phyloP scores from a whole-genome alignment of 2,329 filamentous ascomycete species.

The Macrophomina tecta region DNA sequence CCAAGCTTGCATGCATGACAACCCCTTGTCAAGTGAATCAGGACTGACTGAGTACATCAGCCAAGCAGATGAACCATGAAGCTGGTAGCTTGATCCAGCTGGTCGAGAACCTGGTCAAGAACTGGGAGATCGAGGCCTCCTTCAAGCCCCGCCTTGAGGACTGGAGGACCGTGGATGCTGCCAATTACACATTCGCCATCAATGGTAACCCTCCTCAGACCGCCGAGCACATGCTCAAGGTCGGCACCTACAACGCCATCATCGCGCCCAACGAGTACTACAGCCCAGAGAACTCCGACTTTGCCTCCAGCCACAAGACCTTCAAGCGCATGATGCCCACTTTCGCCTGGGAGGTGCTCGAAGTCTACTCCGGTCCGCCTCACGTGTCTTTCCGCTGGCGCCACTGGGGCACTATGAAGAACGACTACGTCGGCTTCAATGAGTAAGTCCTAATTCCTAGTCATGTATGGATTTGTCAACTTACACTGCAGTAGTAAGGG shows the following conservation, averaged over 20 bases:
- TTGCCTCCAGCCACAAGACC: slow-evolving; percentile 69
- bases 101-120: slow-evolving; percentile 74
- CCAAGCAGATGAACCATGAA: slow-evolving; percentile 62
- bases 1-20: slow-evolving; percentile 21
- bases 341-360: slow-evolving; percentile 73
- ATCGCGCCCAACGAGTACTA: slow-evolving; percentile 69
- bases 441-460: slow-evolving; percentile 54
- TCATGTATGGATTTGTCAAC: neutral
- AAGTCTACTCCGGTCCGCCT: slow-evolving; percentile 70
- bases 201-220: slow-evolving; percentile 64
- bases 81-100: slow-evolving; percentile 64
- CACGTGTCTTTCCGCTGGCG: slow-evolving; percentile 69
- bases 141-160: slow-evolving; percentile 67
- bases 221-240: slow-evolving; percentile 68
- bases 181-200: slow-evolving; percentile 67
- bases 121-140: slow-evolving; percentile 74
- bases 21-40: slow-evolving; percentile 22
- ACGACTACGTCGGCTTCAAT: slow-evolving; percentile 69
- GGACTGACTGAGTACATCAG: slow-evolving; percentile 45
- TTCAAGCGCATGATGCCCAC: slow-evolving; percentile 77
- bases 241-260: slow-evolving; percentile 73
- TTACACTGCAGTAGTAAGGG: slow-evolving; percentile 55
- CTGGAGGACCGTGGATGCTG: slow-evolving; percentile 69
- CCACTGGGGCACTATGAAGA: slow-evolving; percentile 72
- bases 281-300: slow-evolving; percentile 65